phyloP scores from a whole-genome alignment of 306 rosid genomes.

The Rosa persica region DNA sequence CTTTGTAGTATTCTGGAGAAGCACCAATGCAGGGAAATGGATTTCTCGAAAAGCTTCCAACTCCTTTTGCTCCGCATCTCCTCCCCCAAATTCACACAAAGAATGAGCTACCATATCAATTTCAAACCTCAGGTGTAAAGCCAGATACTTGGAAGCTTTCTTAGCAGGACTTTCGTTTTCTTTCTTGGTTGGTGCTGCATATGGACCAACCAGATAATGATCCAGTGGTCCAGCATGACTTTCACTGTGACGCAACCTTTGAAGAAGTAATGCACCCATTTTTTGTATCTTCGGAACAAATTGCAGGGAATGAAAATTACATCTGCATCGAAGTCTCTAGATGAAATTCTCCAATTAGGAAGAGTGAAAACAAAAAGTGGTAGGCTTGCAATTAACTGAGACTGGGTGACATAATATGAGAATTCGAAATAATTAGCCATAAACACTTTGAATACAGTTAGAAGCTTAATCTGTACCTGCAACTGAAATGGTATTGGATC shows the following conservation, averaged over 20 bases:
- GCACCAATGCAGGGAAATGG: slow-evolving; percentile 86
- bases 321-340: slow-evolving; percentile 99
- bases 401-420: slow-evolving; percentile 1
- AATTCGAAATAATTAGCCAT: slow-evolving; percentile 12
- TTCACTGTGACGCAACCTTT: slow-evolving; percentile 66
- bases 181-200: slow-evolving; percentile 41
- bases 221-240: slow-evolving; percentile 68
- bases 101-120: slow-evolving; percentile 99
- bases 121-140: slow-evolving; percentile 95
- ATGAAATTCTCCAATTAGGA: slow-evolving; percentile 89
- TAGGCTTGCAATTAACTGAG: slow-evolving; percentile 26
- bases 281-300: slow-evolving; percentile 94
- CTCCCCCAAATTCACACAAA: slow-evolving; percentile 95
- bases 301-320: slow-evolving; percentile 91
- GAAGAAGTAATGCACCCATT: slow-evolving; percentile 84
- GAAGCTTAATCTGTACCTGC: slow-evolving; percentile 62
- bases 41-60: slow-evolving; percentile 85
- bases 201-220: slow-evolving; percentile 67
- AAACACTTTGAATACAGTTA: slow-evolving; percentile 19
- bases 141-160: slow-evolving; percentile 79
- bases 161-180: slow-evolving; percentile 36
- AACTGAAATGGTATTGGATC: slow-evolving; percentile 81
- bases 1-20: slow-evolving; percentile 63
- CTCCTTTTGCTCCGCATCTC: slow-evolving; percentile 82
- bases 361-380: slow-evolving; percentile 33